phyloP scores from a whole-genome alignment of 768 basidiomycete genomes.

The Lentinus tigrinus region DNA sequence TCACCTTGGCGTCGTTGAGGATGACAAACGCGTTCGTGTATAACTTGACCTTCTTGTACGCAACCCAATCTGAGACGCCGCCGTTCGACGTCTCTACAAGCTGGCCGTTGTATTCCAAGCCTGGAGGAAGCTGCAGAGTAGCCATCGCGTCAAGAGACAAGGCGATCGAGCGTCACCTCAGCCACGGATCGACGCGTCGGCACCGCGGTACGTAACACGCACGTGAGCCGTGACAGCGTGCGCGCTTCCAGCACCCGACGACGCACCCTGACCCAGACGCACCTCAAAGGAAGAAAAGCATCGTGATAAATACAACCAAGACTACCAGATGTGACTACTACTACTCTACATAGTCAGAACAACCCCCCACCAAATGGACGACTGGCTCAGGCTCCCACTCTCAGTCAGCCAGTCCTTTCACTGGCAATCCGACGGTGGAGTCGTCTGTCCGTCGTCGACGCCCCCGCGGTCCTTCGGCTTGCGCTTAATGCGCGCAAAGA shows the following conservation, averaged over 20 bases:
- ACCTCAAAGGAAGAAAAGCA: too few species aligned
- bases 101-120: neutral
- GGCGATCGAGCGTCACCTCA: too few species aligned
- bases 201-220: conserved; percentile 6
- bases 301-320: neutral
- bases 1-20: conserved; percentile 39
- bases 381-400: neutral
- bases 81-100: conserved; percentile 5
- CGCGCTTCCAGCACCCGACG: neutral
- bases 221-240: conserved; percentile 9
- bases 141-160: neutral
- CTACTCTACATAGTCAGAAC: neutral
- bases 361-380: neutral
- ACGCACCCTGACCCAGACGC: neutral
- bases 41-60: conserved; percentile 38
- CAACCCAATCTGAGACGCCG: conserved; percentile 42
- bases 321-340: neutral
- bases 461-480: conserved; percentile 38
- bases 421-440: conserved; percentile 2
- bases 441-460: conserved; percentile 1
- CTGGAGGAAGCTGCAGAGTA: conserved; percentile 6
- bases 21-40: conserved; percentile 73
- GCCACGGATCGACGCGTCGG: neutral
- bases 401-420: neutral
- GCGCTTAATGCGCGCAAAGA: conserved; percentile 87